Evolutionary conservation across 768 basidiomycete genomes (phyloP).

Genomic region (Naganishia kalamii): DNA sequence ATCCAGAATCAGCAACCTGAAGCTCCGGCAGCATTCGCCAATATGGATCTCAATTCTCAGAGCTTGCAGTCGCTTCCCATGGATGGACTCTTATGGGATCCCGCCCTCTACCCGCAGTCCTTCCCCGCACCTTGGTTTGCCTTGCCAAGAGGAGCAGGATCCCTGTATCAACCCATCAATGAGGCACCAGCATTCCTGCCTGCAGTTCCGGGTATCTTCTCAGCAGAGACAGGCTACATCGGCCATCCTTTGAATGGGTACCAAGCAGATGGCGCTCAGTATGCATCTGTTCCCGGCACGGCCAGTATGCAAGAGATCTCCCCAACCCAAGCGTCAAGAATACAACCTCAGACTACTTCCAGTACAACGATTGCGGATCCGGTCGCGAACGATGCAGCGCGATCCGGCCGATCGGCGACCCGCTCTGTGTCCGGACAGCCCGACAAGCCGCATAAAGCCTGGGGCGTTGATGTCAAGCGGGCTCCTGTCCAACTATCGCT

Average conservation of each 20-base stretch:
- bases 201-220: conserved; percentile 23
- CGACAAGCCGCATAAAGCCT: conserved; percentile 39
- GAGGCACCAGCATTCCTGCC: conserved; percentile 27
- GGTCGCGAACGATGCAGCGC: not conserved
- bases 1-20: not conserved
- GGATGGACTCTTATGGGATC: conserved; percentile 36
- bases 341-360: not conserved
- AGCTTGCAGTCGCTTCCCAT: conserved; percentile 3
- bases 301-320: conserved; percentile 14
- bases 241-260: conserved; percentile 15
- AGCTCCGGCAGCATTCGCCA: not conserved
- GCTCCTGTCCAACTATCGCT: conserved; percentile 17
- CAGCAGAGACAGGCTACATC: conserved; percentile 23
- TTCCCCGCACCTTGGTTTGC: conserved; percentile 44
- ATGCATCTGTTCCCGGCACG: not conserved
- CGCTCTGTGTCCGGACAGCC: conserved; percentile 1
- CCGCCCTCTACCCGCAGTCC: conserved; percentile 37
- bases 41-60: not conserved
- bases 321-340: not conserved
- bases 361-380: not conserved
- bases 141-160: conserved; percentile 33
- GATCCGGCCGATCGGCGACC: not conserved
- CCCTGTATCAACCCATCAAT: conserved; percentile 27
- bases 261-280: not conserved
- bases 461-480: conserved; percentile 40